Evolutionary conservation across 805 yeast species (phyloP), one percentile per base, ranked within the genome.

Genomic region (Kregervanrija delftensis): DNA sequence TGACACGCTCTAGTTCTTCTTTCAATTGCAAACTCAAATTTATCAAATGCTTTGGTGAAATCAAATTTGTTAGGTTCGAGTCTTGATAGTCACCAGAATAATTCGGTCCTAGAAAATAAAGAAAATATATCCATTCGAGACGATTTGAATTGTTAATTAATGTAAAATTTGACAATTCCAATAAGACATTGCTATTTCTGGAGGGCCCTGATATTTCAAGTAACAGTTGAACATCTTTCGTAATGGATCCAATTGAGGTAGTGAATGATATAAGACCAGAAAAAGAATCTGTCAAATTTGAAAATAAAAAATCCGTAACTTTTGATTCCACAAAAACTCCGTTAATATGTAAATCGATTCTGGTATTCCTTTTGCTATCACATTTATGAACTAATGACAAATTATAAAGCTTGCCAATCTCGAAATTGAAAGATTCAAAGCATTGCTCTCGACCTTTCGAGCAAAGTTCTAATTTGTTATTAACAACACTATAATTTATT

Each of bases 51-150:
- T 22, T 22, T 3, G 41, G 14, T 2, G 44, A 32, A 11, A 48
- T 35, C 16, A 71, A 71, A 40, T 67, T 66, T 32, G 68, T 42
- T 4, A 76, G 45, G 49, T 67, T 59, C 11, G 46, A 44, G 49
- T 67, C 72, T 33, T 70, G 71, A 43, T 57, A 68, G n/a, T 64
- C 53, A 11, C 73, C 76, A 12, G 73, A 64, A 68, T 81, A 79
- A n/a, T 63, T 63, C 36, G 68, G 72, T 0, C 77, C 81, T 15
- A 81, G 56, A 41, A 63, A 63, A 49, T 66, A 72, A 0, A 79
- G 63, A 3, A 76, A 49, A 22, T 65, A 56, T 1, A 78, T 63
- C 86, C 86, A 81, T 45, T 76, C 80, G 35, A 61, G 58, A 0
- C 72, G 58, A 31, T 69, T 62, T 2, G 60, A 50, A 3, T 53